Base-by-base conservation (phyloP, 306 rosid species). In the Vigna unguiculata region DNA sequence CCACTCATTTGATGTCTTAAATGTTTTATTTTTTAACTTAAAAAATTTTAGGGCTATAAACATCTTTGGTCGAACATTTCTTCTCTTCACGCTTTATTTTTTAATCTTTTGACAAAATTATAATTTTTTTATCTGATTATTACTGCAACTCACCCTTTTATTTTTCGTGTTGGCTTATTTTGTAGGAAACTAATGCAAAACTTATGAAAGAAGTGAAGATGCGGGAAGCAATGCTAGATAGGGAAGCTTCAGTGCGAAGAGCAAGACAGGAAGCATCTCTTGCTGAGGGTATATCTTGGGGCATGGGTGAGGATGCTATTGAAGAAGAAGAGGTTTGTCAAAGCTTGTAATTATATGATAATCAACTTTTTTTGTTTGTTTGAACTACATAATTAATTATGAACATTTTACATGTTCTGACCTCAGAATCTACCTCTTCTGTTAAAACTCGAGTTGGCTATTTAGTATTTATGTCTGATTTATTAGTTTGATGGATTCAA, bases 241-340 rank as follows among this genome's bases (percentile, higher is more conserved):
- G 73, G 81, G 96, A 94, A 86, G 96, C 98, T 87, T 94, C 98
- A 53, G 93, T 94, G 75, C 92, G 48, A 68, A 93, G 98, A 77
- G 98, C 98, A 49, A 88, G 86, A 77, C 76, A 38, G 47, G 92
- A 90, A 88, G 89, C 97, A 71, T 89, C 93, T 75, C 83, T 78
- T 80, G 91, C 88, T 73, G 98, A 90, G 78, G 98, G 98, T 75
- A 72, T 92, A 74, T 95, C 97, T 21, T 95, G 98, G 97, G 98
- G 98, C 74, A 90, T 95, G 97, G 90, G 91, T 36, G 98, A 95
- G 81, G 98, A 95, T 90, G 98, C 97, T 65, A 77, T 91, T 79
- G 98, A 95, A 84, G 98, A 95, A 82, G 87, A 71, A 19, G 98
- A 92, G 97, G 98, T 90, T 70, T 81, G 80, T 84, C 57, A 34